A percentile compares a stretch with the other conserved stretches of the same genome.
phyloP scores from a whole-genome alignment of 306 rosid genomes.

The Quercus glauca region DNA sequence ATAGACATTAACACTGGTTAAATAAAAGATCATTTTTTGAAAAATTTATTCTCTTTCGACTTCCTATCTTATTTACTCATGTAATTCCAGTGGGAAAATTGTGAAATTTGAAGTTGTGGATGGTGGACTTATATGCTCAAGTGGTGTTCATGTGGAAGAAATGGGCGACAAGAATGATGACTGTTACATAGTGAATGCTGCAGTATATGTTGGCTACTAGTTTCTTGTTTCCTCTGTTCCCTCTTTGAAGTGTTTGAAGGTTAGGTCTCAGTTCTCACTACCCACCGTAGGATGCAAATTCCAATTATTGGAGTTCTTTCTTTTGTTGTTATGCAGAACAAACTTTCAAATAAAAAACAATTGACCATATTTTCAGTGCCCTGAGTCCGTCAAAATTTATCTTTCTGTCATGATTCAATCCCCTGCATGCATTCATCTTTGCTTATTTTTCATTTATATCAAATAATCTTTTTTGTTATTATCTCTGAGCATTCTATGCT shows the following conservation, averaged over 20 bases:
- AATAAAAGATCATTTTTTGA: neutral
- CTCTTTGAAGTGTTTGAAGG: neutral
- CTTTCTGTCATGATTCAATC: neutral
- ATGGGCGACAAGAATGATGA: slow-evolving; percentile 98
- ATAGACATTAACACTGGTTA: too few species aligned
- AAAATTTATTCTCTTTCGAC: neutral
- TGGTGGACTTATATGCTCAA: slow-evolving; percentile 94
- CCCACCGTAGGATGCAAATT: neutral
- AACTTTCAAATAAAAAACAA: neutral
- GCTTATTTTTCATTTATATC: neutral
- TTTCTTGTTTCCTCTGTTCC: slow-evolving; percentile 21
- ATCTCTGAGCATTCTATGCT: neutral
- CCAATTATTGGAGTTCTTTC: slow-evolving; percentile 18
- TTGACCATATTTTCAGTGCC: neutral
- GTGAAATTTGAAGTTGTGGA: slow-evolving; percentile 82
- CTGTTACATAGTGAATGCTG: slow-evolving; percentile 94
- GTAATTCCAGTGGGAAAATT: slow-evolving; percentile 74
- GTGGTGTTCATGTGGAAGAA: slow-evolving; percentile 92
- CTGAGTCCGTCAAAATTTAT: neutral
- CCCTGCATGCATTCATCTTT: neutral
- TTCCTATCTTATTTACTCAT: neutral
- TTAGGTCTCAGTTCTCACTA: slow-evolving; percentile 9
- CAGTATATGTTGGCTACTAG: slow-evolving; percentile 90
- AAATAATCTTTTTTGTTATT: neutral
- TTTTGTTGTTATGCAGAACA: neutral